Evolutionary conservation across 148 eudicot genomes (phyloP).

Genomic region (Nyssa sinensis): DNA sequence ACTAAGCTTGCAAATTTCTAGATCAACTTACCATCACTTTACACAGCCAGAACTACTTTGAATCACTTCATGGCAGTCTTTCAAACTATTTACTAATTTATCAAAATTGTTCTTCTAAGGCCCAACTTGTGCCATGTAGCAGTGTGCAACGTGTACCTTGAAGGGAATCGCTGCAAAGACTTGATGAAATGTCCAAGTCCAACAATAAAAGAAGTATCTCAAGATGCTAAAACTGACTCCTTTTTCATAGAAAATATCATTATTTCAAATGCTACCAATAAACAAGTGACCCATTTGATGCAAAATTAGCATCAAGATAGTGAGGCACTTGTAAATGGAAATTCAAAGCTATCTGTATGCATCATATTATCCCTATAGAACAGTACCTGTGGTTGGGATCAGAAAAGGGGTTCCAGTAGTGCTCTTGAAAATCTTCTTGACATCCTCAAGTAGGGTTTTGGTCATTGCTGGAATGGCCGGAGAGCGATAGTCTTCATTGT

Average conservation of each 20-base stretch:
- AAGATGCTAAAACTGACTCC: neutral
- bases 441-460: conserved; percentile 76
- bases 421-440: conserved; percentile 95
- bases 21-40: neutral
- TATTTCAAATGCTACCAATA: neutral
- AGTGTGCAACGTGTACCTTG: neutral
- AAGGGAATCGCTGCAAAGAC: neutral
- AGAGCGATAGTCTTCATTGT: conserved; percentile 98
- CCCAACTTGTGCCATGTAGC: neutral
- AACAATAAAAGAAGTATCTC: neutral
- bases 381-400: conserved; percentile 89
- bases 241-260: neutral
- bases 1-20: neutral
- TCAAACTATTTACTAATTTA: neutral
- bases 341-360: neutral
- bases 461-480: conserved; percentile 95
- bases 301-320: neutral
- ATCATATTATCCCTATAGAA: neutral
- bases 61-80: neutral
- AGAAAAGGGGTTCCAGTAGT: conserved; percentile 85
- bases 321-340: neutral
- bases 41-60: neutral
- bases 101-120: neutral
- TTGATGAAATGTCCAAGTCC: neutral
- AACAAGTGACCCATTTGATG: neutral